phyloP scores from a whole-genome alignment of 257 asterid genomes.

The Osmanthus fragrans region DNA sequence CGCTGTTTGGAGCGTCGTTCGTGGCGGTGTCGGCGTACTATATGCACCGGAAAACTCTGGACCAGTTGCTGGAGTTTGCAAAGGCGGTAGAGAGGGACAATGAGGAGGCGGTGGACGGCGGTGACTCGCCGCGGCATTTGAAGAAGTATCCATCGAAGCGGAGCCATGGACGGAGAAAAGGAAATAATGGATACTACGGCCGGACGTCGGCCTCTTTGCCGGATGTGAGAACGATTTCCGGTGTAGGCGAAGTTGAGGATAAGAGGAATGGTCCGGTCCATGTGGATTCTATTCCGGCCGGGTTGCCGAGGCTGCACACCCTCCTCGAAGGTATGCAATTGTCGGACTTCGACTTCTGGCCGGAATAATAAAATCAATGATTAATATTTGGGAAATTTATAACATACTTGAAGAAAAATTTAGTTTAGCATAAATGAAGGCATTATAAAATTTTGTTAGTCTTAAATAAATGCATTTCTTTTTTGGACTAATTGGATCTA shows the following conservation, averaged over 20 bases:
- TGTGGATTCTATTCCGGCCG: conserved; percentile 71
- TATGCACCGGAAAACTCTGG: conserved; percentile 87
- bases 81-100: conserved; percentile 69
- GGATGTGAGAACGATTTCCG: conserved; percentile 57
- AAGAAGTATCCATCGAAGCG: conserved; percentile 48
- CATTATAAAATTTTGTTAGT: neutral
- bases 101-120: conserved; percentile 40
- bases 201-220: conserved; percentile 64
- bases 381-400: conserved; percentile 6
- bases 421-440: neutral
- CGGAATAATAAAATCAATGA: conserved; percentile 20
- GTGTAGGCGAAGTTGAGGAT: conserved; percentile 46
- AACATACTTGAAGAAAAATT: neutral
- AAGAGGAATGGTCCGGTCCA: conserved; percentile 52
- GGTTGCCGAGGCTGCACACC: conserved; percentile 74
- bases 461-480: neutral
- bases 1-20: conserved; percentile 84
- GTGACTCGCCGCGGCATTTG: conserved; percentile 49
- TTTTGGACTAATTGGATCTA: neutral
- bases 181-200: conserved; percentile 49
- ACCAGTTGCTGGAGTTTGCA: conserved; percentile 76
- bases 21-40: conserved; percentile 91
- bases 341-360: conserved; percentile 26
- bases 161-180: conserved; percentile 44
- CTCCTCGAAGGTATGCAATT: conserved; percentile 64